phyloP scores from a whole-genome alignment of 768 basidiomycete genomes.

The Megacollybia marginata region DNA sequence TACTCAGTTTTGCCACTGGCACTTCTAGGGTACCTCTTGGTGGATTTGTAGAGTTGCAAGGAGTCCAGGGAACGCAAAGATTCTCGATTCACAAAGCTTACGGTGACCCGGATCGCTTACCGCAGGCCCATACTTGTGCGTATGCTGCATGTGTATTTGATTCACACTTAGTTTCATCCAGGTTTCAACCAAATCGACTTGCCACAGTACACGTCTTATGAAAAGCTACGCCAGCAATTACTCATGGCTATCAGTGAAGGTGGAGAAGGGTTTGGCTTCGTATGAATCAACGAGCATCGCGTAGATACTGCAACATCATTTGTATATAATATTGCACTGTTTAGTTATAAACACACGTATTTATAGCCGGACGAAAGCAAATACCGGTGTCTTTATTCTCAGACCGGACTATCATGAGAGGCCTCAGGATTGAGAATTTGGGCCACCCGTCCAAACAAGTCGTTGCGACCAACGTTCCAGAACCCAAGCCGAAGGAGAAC shows the following conservation, averaged over 20 bases:
- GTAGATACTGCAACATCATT: too few relatives aligned
- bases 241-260: slow-evolving; percentile 93
- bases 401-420: slow-evolving; percentile 48
- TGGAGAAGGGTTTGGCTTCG: slow-evolving; percentile 90
- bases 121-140: slow-evolving; percentile 87
- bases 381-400: too few relatives aligned
- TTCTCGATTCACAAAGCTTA: slow-evolving; percentile 97
- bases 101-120: slow-evolving; percentile 75
- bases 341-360: too few relatives aligned
- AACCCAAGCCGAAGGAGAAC: slow-evolving; percentile 40
- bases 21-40: slow-evolving; percentile 89
- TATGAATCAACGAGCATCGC: not conserved
- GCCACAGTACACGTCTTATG: slow-evolving; percentile 92
- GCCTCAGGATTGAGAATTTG: slow-evolving; percentile 65
- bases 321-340: too few relatives aligned
- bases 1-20: slow-evolving; percentile 94
- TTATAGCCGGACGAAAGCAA: too few relatives aligned
- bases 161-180: slow-evolving; percentile 18
- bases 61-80: slow-evolving; percentile 87
- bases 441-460: slow-evolving; percentile 60
- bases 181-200: slow-evolving; percentile 95
- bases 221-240: slow-evolving; percentile 88
- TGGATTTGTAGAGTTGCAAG: slow-evolving; percentile 93
- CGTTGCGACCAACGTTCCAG: slow-evolving; percentile 46
- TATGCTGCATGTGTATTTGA: slow-evolving; percentile 4